These are phyloP conservation scores for Candida montana DNA, from an alignment of 805 yeast genomes.

Conservation along the genomic window DNA sequence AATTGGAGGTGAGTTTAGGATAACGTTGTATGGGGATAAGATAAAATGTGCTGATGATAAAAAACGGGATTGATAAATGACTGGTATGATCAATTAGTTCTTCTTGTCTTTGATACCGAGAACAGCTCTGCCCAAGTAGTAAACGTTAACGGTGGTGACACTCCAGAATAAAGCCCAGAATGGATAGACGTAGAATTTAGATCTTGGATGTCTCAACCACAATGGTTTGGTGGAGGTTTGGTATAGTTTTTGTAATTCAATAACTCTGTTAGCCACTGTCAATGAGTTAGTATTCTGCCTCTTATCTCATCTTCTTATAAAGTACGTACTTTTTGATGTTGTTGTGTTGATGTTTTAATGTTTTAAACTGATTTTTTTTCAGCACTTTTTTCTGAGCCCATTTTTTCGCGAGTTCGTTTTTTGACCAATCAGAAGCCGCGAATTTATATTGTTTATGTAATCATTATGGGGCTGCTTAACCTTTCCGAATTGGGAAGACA, in stretches of 20 bases:
- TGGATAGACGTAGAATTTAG: slow-evolving; percentile 28
- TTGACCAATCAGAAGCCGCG: slow-evolving; percentile 6
- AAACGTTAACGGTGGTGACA: slow-evolving; percentile 21
- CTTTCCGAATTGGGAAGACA: neutral
- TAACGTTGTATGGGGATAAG: no score
- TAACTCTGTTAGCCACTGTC: slow-evolving; percentile 37
- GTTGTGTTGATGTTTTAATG: no score
- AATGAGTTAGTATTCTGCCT: slow-evolving; percentile 20
- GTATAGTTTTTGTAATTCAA: slow-evolving; percentile 54
- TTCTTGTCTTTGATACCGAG: slow-evolving; percentile 53
- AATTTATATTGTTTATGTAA: neutral
- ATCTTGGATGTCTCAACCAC: slow-evolving; percentile 45
- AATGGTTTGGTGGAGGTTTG: slow-evolving; percentile 53
- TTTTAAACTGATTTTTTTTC: slow-evolving; percentile 6
- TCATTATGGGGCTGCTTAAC: neutral
- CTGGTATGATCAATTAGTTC: no score
- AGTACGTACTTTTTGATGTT: slow-evolving; percentile 5
- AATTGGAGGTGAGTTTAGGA: no score
- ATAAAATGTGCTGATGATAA: no score
- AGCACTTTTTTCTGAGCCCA: slow-evolving; percentile 2
- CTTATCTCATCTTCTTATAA: no score
- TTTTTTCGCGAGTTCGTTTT: neutral
- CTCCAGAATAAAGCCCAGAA: slow-evolving; percentile 28
- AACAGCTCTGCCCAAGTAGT: slow-evolving; percentile 58
- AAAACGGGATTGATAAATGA: no score